phyloP scores from a whole-genome alignment of 1,284 basidiomycete species.

The Schizophyllum amplum region DNA sequence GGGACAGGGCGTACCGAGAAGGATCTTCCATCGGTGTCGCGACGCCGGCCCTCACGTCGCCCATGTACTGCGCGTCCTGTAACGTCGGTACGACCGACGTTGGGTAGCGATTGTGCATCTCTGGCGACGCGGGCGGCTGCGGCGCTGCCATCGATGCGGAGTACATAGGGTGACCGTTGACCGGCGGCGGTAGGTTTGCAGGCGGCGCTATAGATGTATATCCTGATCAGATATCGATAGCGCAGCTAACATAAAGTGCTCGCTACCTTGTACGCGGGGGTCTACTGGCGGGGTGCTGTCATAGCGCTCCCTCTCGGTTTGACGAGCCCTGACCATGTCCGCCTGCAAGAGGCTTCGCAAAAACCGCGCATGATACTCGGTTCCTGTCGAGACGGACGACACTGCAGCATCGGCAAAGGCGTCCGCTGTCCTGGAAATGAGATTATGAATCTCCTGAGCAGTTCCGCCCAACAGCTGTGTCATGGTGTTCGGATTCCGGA shows the following conservation, averaged over 20 bases:
- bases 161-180: too few species aligned
- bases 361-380: conserved; percentile 69
- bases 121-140: conserved; percentile 25
- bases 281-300: conserved; percentile 37
- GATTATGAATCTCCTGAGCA: conserved; percentile 49
- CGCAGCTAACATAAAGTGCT: background rate
- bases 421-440: conserved; percentile 61
- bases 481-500: conserved; percentile 50
- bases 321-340: conserved; percentile 48
- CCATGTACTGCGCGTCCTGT: background rate
- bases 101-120: background rate
- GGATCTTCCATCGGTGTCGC: background rate
- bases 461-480: conserved; percentile 49
- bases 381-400: conserved; percentile 51
- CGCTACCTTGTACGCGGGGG: conserved; percentile 39
- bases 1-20: conserved; percentile 17
- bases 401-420: conserved; percentile 62
- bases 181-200: too few species aligned
- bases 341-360: conserved; percentile 59
- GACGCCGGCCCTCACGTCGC: background rate
- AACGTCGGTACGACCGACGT: background rate
- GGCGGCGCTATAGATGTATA: too few species aligned
- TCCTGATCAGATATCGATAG: background rate
- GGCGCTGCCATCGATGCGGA: too few species aligned
- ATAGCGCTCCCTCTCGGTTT: conserved; percentile 29